Evolutionary conservation across 768 basidiomycete species (phyloP).

Genomic region (Tulasnella sp.): DNA sequence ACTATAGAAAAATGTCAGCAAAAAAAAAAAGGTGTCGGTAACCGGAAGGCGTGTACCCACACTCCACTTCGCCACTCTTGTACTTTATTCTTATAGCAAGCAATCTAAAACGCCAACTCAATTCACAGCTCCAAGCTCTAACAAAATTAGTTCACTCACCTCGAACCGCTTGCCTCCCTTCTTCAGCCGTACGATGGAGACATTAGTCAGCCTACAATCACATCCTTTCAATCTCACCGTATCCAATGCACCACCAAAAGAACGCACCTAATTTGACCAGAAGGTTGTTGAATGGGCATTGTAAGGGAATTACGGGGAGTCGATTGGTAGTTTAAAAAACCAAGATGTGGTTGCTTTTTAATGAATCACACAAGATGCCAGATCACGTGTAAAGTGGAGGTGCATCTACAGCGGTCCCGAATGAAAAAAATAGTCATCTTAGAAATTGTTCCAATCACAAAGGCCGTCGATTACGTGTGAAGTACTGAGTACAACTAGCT

Average conservation of each 20-base stretch:
- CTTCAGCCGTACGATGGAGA: constrained; percentile 88
- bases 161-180: constrained; percentile 98
- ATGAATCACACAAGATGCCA: too few relatives aligned
- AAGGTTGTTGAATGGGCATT: constrained; percentile 65
- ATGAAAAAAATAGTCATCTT: too few relatives aligned
- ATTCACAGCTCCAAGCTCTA: too few relatives aligned
- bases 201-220: constrained; percentile 74
- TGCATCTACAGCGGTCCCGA: too few relatives aligned
- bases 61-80: constrained; percentile 91
- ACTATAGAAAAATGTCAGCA: constrained; percentile 28
- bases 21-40: neutral
- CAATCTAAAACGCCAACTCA: constrained; percentile 52
- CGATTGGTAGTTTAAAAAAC: too few relatives aligned
- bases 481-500: too few relatives aligned
- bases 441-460: too few relatives aligned
- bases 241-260: constrained; percentile 3
- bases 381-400: too few relatives aligned
- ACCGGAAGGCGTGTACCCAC: constrained; percentile 32
- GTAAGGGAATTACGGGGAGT: too few relatives aligned
- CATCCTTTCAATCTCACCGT: neutral
- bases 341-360: too few relatives aligned
- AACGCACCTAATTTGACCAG: constrained; percentile 73
- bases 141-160: constrained; percentile 33
- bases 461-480: too few relatives aligned
- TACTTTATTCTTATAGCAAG: constrained; percentile 99